Evolutionary conservation across 345 rosid genomes (phyloP), one percentile per base, ranked within the genome.

Genomic region (Rubroshorea leprosula): DNA sequence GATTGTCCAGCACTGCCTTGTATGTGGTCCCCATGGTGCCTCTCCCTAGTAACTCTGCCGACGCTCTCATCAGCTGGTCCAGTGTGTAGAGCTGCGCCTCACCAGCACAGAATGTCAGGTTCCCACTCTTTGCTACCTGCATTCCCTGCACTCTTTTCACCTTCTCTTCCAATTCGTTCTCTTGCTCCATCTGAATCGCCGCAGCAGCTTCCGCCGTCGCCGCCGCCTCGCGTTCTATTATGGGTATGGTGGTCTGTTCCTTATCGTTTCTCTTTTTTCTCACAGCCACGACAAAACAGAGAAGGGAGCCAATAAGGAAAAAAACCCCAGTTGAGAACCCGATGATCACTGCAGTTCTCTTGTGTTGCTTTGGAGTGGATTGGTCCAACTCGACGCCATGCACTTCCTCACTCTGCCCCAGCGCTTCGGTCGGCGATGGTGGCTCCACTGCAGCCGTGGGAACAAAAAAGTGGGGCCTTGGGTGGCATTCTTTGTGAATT

Each of bases 61-160:
- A 88, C 1, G 81, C 92, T 62, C 92, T 80, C 98, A 92, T 89
- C 66, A 88, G 87, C 74, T 92, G 98, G 49, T 92, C 98, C 78
- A 92, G 68, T 51, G 89, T 60, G 62, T 88, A 89, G 47, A 80
- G 64, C 55, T 86, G 89, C 49, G 79, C 80, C 83, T 92, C 98
- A 15, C 95, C 96, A 17, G 89, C 90, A 58, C 95, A 92, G 83
- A 92, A 89, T 23, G 72, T 62, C 64, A 89, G 66, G 49, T 63
- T 83, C 74, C 98, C 98, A 55, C 95, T 86, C 79, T 83, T 91
- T 44, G 79, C 82, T 60, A 75, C 82, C 31, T 81, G 88, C 75
- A 78, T 65, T 7, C 77, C 84, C 60, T 77, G 81, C 52, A 72
- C 74, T 59, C 81, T 79, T 71, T 83, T 88, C 71, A 91, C 92